phyloP scores from a whole-genome alignment of 2,329 filamentous ascomycete species.

The Podosphaera aphanis region DNA sequence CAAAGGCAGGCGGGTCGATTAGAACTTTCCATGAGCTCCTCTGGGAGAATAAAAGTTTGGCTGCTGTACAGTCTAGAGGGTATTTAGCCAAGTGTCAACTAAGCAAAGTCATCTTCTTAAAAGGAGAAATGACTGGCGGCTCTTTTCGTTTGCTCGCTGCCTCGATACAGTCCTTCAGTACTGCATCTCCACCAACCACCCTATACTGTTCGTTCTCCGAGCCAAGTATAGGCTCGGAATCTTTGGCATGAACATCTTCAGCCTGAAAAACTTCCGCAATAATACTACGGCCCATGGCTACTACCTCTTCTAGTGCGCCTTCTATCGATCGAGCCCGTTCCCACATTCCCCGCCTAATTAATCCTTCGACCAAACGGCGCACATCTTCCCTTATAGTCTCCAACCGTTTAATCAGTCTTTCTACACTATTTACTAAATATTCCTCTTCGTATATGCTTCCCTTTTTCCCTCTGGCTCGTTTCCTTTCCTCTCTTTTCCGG shows the following conservation, averaged over 20 bases:
- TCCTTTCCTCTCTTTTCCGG: constrained; percentile 72
- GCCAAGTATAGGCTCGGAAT: constrained; percentile 7
- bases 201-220: constrained; percentile 10
- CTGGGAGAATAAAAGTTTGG: not conserved
- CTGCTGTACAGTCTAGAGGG: constrained; percentile 1
- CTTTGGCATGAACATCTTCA: constrained; percentile 6
- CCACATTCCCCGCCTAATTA: constrained; percentile 63
- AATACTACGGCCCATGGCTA: constrained; percentile 42
- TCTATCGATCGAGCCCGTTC: constrained; percentile 67
- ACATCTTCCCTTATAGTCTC: constrained; percentile 52
- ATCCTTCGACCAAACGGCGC: constrained; percentile 47
- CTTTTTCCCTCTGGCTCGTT: constrained; percentile 82
- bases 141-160: constrained; percentile 12
- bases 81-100: constrained; percentile 5
- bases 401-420: constrained; percentile 60
- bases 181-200: constrained; percentile 15
- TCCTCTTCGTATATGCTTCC: constrained; percentile 96
- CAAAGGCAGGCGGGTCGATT: constrained; percentile 1
- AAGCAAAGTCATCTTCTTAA: constrained; percentile 22
- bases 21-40: constrained; percentile 4
- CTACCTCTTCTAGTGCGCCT: constrained; percentile 47
- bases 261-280: constrained; percentile 45
- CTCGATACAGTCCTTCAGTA: constrained; percentile 15
- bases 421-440: constrained; percentile 75
- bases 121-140: constrained; percentile 15